phyloP scores from a whole-genome alignment of 345 rosid species.

The Citrus australasica region DNA sequence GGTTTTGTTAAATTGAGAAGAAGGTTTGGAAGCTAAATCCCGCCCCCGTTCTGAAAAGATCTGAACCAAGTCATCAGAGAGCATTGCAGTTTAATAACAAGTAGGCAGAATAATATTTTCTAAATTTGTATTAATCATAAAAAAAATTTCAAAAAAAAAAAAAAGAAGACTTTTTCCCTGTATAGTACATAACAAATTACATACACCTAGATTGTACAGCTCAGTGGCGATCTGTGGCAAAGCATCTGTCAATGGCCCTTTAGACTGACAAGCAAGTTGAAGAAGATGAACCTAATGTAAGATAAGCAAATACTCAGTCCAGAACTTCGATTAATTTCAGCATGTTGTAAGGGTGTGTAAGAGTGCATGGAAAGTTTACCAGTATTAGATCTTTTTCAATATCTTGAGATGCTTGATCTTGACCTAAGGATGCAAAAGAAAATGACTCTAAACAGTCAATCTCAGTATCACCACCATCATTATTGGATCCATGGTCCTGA shows the following conservation, averaged over 20 bases:
- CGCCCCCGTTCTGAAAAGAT: slow-evolving; percentile 60
- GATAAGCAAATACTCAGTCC: slow-evolving; percentile 3
- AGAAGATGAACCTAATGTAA: slow-evolving; percentile 73
- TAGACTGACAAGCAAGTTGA: slow-evolving; percentile 77
- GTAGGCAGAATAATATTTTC: not conserved
- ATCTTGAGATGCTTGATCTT: slow-evolving; percentile 43
- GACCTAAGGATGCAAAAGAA: slow-evolving; percentile 47
- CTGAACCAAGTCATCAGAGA: slow-evolving; percentile 40
- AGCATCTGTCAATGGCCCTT: slow-evolving; percentile 61
- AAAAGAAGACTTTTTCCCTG: not conserved
- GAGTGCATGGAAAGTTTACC: slow-evolving; percentile 35
- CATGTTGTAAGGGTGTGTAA: slow-evolving; percentile 7
- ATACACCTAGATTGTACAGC: slow-evolving; percentile 78
- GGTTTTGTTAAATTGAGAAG: slow-evolving; percentile 56
- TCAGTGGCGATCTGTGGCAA: slow-evolving; percentile 69
- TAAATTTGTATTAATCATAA: not conserved
- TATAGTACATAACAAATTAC: slow-evolving; percentile 17
- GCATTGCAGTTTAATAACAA: slow-evolving; percentile 19
- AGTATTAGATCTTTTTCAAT: slow-evolving; percentile 67
- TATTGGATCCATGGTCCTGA: slow-evolving; percentile 31
- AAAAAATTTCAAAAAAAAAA: not conserved
- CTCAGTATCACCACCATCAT: slow-evolving; percentile 33
- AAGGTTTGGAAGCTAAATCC: slow-evolving; percentile 71
- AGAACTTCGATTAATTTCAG: slow-evolving; percentile 9
- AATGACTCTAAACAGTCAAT: slow-evolving; percentile 37